phyloP scores from a whole-genome alignment of 768 basidiomycete genomes.

The Hygrocybe punicea region DNA sequence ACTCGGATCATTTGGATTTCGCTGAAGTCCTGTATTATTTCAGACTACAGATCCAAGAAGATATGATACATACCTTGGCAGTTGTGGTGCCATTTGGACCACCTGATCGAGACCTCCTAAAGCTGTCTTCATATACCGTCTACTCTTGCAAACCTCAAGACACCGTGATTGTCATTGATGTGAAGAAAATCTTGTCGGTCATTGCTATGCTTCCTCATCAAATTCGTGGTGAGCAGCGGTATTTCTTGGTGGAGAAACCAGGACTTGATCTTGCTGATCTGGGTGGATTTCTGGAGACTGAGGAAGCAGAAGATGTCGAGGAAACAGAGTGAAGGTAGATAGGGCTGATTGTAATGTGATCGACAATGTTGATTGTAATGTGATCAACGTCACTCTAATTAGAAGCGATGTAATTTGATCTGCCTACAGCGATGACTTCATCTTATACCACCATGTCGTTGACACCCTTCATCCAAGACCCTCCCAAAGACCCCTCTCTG shows the following conservation, averaged over 20 bases:
- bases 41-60: not conserved
- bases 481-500: too few species aligned
- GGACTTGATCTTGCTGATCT: too few species aligned
- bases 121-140: conserved; percentile 18
- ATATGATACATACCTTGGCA: not conserved
- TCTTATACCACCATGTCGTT: too few species aligned
- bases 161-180: conserved; percentile 11
- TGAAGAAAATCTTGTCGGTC: conserved; percentile 17
- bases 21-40: conserved; percentile 15
- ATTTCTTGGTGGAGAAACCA: conserved; percentile 24
- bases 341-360: too few species aligned
- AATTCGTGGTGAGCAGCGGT: not conserved
- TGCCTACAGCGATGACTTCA: too few species aligned
- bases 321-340: too few species aligned
- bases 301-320: too few species aligned
- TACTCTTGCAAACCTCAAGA: conserved; percentile 14
- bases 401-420: too few species aligned
- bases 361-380: too few species aligned
- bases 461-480: too few species aligned
- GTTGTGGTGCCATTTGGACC: conserved; percentile 19
- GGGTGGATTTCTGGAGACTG: too few species aligned
- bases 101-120: conserved; percentile 14
- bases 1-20: not conserved
- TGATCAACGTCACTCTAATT: too few species aligned
- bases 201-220: conserved; percentile 23